Evolutionary conservation across 345 rosid genomes (phyloP).

Genomic region (Euphorbia pulcherrima): DNA sequence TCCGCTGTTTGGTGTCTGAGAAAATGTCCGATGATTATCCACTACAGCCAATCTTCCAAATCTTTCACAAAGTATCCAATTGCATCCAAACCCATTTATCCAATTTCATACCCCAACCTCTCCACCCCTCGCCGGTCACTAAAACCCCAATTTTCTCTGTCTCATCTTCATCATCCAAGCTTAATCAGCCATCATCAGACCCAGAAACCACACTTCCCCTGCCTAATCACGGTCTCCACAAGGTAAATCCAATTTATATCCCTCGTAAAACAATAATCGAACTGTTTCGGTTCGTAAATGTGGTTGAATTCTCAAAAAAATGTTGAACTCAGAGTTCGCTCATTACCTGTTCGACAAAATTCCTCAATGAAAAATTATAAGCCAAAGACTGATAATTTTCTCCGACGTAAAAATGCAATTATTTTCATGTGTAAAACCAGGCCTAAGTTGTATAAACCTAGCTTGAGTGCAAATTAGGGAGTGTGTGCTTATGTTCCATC

Average conservation of each 20-base stretch:
- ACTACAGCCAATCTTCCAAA: constrained; percentile 42
- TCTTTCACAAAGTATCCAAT: constrained; percentile 40
- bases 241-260: constrained; percentile 30
- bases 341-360: constrained; percentile 48
- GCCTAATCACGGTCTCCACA: constrained; percentile 24
- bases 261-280: neutral
- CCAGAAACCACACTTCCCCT: constrained; percentile 20
- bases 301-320: neutral
- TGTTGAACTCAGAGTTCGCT: neutral
- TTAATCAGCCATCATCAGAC: constrained; percentile 9
- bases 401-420: neutral
- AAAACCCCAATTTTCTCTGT: constrained; percentile 33
- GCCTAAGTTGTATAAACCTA: too few relatives aligned
- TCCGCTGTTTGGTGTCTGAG: neutral
- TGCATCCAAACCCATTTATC: constrained; percentile 56
- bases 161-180: constrained; percentile 28
- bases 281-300: neutral
- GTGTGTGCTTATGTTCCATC: neutral
- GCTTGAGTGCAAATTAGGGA: too few relatives aligned
- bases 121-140: constrained; percentile 11
- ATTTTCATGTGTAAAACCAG: too few relatives aligned
- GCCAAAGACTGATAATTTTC: neutral
- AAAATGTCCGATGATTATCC: constrained; percentile 62
- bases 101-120: constrained; percentile 32
- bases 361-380: constrained; percentile 22